Evolutionary conservation across 345 rosid species (phyloP).

Genomic region (Cardiospermum halicacabum): DNA sequence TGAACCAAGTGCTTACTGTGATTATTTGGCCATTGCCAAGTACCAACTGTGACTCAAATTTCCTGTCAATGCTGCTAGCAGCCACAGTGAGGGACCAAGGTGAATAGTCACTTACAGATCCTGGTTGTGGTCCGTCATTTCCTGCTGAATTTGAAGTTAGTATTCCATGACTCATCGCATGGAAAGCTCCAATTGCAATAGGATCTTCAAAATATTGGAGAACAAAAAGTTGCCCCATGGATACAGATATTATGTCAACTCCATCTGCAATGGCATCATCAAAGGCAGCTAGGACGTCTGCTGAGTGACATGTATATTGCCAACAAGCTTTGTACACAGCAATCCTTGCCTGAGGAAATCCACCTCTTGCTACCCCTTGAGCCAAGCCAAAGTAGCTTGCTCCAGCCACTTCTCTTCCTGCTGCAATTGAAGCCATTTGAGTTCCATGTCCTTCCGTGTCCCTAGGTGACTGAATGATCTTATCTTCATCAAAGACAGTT

Average conservation of each 20-base stretch:
- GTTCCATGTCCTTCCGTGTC: slow-evolving; percentile 22
- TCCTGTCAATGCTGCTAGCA: slow-evolving; percentile 6
- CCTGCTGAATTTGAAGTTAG: slow-evolving; percentile 3
- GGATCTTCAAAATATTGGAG: slow-evolving; percentile 15
- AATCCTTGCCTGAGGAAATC: slow-evolving; percentile 5
- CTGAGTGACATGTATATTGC: not conserved
- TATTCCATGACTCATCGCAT: slow-evolving; percentile 1
- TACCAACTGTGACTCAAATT: not conserved
- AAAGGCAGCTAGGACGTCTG: not conserved
- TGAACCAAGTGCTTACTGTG: not conserved
- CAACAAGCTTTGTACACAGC: not conserved
- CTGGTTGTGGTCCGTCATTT: not conserved
- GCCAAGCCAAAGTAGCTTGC: slow-evolving; percentile 4
- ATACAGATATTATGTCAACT: slow-evolving; percentile 26
- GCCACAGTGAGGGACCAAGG: not conserved
- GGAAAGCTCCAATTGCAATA: slow-evolving; percentile 24
- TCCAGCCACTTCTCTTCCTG: not conserved
- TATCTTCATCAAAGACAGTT: not conserved
- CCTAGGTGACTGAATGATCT: slow-evolving; percentile 19
- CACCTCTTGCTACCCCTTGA: slow-evolving; percentile 7
- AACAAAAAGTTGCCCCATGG: slow-evolving; percentile 8
- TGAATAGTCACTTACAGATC: not conserved
- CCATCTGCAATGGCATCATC: slow-evolving; percentile 25
- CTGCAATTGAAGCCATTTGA: slow-evolving; percentile 8
- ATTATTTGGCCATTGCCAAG: not conserved